Percentiles rank a stretch among this genome's conserved stretches.
Evolutionary conservation across 805 yeast species (phyloP).

Genomic region (Candida endomychidarum): DNA sequence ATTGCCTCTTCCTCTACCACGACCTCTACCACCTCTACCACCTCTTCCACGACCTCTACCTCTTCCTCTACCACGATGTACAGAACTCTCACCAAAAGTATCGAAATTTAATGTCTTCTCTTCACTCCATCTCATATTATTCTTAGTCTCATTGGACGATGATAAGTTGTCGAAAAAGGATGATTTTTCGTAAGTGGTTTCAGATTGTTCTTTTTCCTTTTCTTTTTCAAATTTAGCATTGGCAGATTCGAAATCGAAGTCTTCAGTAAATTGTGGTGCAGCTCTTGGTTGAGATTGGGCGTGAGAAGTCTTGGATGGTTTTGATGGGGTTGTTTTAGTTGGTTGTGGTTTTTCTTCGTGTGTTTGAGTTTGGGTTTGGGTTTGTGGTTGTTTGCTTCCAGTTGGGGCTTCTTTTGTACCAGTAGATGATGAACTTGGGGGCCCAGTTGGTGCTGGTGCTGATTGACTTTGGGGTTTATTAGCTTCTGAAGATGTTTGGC

Average conservation of each 20-base stretch:
- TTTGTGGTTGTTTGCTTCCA: neutral
- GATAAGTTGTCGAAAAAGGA: constrained; percentile 90
- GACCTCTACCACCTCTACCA: constrained; percentile 20
- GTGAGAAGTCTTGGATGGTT: constrained; percentile 10
- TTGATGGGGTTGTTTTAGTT: neutral
- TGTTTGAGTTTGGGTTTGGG: no score
- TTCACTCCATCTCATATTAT: constrained; percentile 61
- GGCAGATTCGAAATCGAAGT: constrained; percentile 72
- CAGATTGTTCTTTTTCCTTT: constrained; percentile 33
- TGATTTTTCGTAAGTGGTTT: constrained; percentile 64
- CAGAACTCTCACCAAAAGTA: constrained; percentile 76
- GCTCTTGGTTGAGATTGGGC: constrained; percentile 6
- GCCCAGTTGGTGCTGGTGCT: constrained; percentile 1
- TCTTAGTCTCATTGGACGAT: constrained; percentile 55
- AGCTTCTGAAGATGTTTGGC: constrained; percentile 1
- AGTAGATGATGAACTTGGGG: neutral
- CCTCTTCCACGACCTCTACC: constrained; percentile 32
- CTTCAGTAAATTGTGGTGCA: constrained; percentile 29
- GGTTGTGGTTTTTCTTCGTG: constrained; percentile 1
- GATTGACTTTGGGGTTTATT: no score
- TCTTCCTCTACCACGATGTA: constrained; percentile 47
- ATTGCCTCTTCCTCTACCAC: constrained; percentile 21
- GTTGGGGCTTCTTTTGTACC: neutral
- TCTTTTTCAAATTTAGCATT: constrained; percentile 71
- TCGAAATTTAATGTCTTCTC: constrained; percentile 74